These are phyloP conservation scores for Phialophora verrucosa DNA, from an alignment of 2,329 filamentous ascomycete species.

Conservation along the genomic window DNA sequence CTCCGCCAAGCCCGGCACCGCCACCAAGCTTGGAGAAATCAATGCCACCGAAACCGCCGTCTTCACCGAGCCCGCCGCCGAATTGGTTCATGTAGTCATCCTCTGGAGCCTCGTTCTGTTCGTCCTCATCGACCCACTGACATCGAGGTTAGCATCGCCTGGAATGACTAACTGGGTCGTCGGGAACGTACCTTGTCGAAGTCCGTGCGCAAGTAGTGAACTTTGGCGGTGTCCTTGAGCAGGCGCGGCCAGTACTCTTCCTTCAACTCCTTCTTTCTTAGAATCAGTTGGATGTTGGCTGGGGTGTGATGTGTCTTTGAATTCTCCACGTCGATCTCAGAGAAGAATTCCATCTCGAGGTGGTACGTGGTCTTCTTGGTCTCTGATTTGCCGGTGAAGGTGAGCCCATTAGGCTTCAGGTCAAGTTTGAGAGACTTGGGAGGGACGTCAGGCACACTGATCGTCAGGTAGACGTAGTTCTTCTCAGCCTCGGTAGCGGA, in stretches of 20 bases:
- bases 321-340: conserved; percentile 83
- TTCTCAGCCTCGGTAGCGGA: conserved; percentile 77
- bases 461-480: conserved; percentile 94
- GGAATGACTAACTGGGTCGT: background rate
- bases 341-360: conserved; percentile 85
- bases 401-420: conserved; percentile 75
- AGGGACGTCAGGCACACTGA: conserved; percentile 84
- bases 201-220: conserved; percentile 97
- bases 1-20: conserved; percentile 53
- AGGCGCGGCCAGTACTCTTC: conserved; percentile 95
- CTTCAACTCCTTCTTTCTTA: conserved; percentile 96
- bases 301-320: conserved; percentile 87
- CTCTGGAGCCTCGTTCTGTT: conserved; percentile 88
- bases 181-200: conserved; percentile 79
- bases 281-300: conserved; percentile 85
- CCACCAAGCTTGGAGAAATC: conserved; percentile 91
- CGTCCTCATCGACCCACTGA: conserved; percentile 94
- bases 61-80: conserved; percentile 60
- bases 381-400: conserved; percentile 81
- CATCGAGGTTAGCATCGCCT: conserved; percentile 10
- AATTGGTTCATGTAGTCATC: conserved; percentile 68
- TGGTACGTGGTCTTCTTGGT: conserved; percentile 87
- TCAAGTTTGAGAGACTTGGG: conserved; percentile 79
- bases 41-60: conserved; percentile 64
- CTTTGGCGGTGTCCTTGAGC: conserved; percentile 85